Base-by-base conservation (phyloP, 768 basidiomycete species). In the Sarcomyxa edulis region DNA sequence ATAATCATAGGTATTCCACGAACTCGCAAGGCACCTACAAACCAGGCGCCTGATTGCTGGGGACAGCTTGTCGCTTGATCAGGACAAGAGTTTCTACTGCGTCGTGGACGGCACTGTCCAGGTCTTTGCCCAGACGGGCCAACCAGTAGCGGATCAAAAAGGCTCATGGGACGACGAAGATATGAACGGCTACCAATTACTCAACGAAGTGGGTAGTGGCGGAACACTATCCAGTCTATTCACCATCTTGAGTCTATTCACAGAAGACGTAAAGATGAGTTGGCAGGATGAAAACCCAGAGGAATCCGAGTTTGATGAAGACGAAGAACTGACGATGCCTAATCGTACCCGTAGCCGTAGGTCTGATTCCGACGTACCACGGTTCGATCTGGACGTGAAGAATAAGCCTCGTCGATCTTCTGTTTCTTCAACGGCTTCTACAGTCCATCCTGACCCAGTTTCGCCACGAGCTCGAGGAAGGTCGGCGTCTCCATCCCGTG, bases 31-130 rank as follows among this genome's bases (percentile, higher is more conserved):
- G 37, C 93, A 99, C 63, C 65, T 99, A 11, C 95, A 98, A 59
- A 99, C 96, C 2, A 76, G 92, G 45, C 71, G 94, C n/a, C 67
- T 99, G 15, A 87, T 96, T 36, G 96, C 96, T 4, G 95, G 96
- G 4, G 96, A 99, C 50, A 95, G 87, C 35, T 73, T 97, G 42
- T 84, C 88, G 20, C 73, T 97, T 3, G 86, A 93, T 48, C 76
- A 87, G 53, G 88, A 97, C 64, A 90, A 90, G 52, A 92, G 84
- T 46, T 99, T 99, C 62, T 98, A 97, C 60, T 97, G 92, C 56
- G 95, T 99, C 23, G 84, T 98, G 22, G 96, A 99, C 57, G 96
- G 96, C n/a, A 85, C 76, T 44, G 95, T 95, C 10, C 91, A 99
- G 53, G 91, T 98, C 8, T 96, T 76, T 56, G 89, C 89, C 11